Conservation (phyloP, 768 basidiomycete species). For the Rhodotorula diobovata region DNA sequence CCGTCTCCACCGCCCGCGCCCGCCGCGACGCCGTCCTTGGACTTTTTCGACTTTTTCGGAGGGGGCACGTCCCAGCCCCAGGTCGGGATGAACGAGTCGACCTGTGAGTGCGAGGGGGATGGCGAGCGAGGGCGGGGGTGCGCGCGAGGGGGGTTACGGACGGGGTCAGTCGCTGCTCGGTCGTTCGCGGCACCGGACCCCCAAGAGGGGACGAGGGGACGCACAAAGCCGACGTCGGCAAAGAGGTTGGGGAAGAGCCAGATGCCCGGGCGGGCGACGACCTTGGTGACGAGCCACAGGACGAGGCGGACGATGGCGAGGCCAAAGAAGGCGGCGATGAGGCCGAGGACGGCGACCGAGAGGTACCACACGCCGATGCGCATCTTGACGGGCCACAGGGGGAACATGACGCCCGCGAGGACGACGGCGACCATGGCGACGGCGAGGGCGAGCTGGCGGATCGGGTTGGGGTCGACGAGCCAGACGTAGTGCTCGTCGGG, state of each 20-base stretch:
- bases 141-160: slow-evolving; percentile 50
- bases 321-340: slow-evolving; percentile 84
- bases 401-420: slow-evolving; percentile 98
- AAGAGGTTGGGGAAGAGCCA: slow-evolving; percentile 99
- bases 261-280: slow-evolving; percentile 81
- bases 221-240: slow-evolving; percentile 95
- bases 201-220: slow-evolving; percentile 48
- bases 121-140: slow-evolving; percentile 67
- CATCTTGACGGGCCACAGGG: slow-evolving; percentile 90
- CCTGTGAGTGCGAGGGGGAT: slow-evolving; percentile 53
- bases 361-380: slow-evolving; percentile 94
- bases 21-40: background rate
- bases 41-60: slow-evolving; percentile 51
- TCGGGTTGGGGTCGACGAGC: slow-evolving; percentile 92
- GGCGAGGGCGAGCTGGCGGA: slow-evolving; percentile 86
- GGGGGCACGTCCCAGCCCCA: slow-evolving; percentile 94
- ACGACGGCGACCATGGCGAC: slow-evolving; percentile 86
- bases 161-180: too few relatives aligned
- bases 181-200: too few relatives aligned
- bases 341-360: slow-evolving; percentile 75
- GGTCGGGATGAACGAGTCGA: slow-evolving; percentile 92
- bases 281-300: slow-evolving; percentile 85
- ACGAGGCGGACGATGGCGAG: slow-evolving; percentile 85
- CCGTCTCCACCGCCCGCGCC: background rate
- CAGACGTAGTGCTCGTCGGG: slow-evolving; percentile 84